Base-by-base conservation (phyloP, 192 early-diverging fungal genomes). In the Coemansia guatemalensis region DNA sequence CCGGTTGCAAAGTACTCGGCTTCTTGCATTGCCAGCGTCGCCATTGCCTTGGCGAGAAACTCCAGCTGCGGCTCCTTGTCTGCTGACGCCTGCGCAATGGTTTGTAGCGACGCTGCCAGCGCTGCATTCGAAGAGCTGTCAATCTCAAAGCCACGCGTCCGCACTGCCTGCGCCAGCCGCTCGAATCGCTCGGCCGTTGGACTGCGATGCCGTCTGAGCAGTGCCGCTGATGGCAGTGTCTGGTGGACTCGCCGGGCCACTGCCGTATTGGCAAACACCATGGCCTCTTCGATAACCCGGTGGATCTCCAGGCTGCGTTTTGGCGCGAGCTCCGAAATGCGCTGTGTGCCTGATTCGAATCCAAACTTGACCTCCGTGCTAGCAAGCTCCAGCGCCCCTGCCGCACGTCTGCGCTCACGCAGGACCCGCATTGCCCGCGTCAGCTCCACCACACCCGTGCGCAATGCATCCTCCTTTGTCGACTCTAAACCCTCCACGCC, bases 311-410 rank as follows among this genome's bases (percentile, higher is more conserved):
- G 65, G 3, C 81, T 75, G 41, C 78, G 63, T 56, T 92, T 92
- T 2, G 89, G 88, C 26, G 83, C 48, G 35, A 89, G 79, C 56
- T 89, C 89, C 1, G 86, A 77, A 35, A 90, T 83, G n/a, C 77
- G 82, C 17, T 79, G 75, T 23, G 71, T 77, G 2, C 79, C 75
- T 26, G 82, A 71, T 35, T 84, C 82, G 56, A 90, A 86, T 59
- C 83, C 81, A 67, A 92, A 92, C 66, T 89, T 89, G 50, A 92
- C 81, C 62, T 92, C 90, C 0, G 86, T 82, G 65, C 89, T 86
- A 21, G 87, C 89, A 24, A 92, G 71, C 64, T 90, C 89, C 51
- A 92, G 67, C 7, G 86, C 90, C 32, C 90, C 90, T 14, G 73
- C 73, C 4, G 64, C 68, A 39, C 81, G 68, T 12, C 90, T 84